These are phyloP conservation scores for Diutina rugosa DNA, from an alignment of 1,139 yeast species.

Conservation along the genomic window DNA sequence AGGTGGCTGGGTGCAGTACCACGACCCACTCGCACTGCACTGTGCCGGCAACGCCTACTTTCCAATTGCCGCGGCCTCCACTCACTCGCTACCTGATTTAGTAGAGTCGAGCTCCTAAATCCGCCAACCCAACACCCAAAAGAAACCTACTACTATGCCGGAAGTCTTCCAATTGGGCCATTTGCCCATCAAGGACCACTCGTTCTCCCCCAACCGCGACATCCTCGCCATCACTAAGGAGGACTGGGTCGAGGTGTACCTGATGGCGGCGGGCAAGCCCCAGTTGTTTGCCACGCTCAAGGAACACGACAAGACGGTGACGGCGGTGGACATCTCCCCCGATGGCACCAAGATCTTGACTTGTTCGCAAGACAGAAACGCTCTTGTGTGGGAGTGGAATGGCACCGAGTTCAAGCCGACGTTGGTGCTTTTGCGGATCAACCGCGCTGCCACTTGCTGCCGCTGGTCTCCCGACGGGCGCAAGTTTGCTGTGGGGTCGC, in stretches of 20 bases:
- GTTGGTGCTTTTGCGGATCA: slow-evolving; percentile 80
- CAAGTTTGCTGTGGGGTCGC: slow-evolving; percentile 95
- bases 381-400: slow-evolving; percentile 83
- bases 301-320: slow-evolving; percentile 90
- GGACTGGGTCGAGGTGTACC: slow-evolving; percentile 63
- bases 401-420: slow-evolving; percentile 59
- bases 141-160: neutral
- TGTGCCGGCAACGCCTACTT: neutral
- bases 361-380: slow-evolving; percentile 96
- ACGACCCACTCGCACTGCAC: neutral
- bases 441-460: slow-evolving; percentile 88
- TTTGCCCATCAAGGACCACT: slow-evolving; percentile 82
- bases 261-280: slow-evolving; percentile 28
- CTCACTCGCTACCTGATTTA: neutral
- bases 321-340: slow-evolving; percentile 84
- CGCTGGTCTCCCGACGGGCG: slow-evolving; percentile 88
- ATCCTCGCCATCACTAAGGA: slow-evolving; percentile 75
- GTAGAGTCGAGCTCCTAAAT: slow-evolving; percentile 3
- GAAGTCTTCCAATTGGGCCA: slow-evolving; percentile 55
- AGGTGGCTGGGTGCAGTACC: neutral
- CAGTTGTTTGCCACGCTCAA: slow-evolving; percentile 47
- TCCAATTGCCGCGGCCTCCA: neutral
- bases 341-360: slow-evolving; percentile 82
- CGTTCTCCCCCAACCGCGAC: slow-evolving; percentile 59
- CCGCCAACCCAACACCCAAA: neutral